Evolutionary conservation across 441 rosid genomes (phyloP).

Genomic region (Croton laevigatus): DNA sequence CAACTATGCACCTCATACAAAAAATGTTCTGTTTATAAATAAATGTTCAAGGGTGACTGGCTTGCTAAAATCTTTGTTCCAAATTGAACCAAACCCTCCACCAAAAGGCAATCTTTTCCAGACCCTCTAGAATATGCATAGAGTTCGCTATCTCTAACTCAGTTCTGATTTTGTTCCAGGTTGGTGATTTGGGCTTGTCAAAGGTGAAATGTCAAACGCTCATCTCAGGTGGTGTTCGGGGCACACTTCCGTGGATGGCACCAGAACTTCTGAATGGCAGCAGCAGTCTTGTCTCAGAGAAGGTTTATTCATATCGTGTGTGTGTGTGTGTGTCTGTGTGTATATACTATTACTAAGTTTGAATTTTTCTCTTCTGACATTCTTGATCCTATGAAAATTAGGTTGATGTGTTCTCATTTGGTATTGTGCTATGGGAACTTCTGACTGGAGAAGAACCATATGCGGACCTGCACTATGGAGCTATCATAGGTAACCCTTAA

Average conservation of each 20-base stretch:
- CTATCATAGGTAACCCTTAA: constrained; percentile 45
- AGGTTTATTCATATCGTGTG: constrained; percentile 33
- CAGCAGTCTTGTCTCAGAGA: constrained; percentile 67
- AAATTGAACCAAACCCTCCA: background rate
- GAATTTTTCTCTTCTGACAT: background rate
- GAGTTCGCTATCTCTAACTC: background rate
- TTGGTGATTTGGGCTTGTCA: constrained; percentile 71
- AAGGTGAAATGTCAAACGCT: constrained; percentile 70
- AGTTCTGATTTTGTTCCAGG: constrained; percentile 32
- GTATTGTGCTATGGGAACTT: constrained; percentile 71
- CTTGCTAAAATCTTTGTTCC: too few relatives aligned
- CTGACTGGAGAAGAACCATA: constrained; percentile 74
- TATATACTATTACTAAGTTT: background rate
- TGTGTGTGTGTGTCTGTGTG: background rate
- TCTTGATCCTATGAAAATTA: constrained; percentile 19
- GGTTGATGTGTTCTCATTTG: constrained; percentile 75
- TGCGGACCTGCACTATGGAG: constrained; percentile 66
- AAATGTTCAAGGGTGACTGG: background rate
- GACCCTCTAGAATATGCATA: background rate
- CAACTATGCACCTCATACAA: background rate
- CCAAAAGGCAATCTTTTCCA: background rate
- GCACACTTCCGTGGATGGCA: constrained; percentile 81
- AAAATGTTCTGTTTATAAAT: background rate
- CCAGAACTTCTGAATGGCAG: constrained; percentile 65
- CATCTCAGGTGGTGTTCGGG: constrained; percentile 70